Percentiles rank a stretch among this genome's conserved stretches.
Evolutionary conservation across 305 asterid species (phyloP).

Genomic region (Petunia hybrid): DNA sequence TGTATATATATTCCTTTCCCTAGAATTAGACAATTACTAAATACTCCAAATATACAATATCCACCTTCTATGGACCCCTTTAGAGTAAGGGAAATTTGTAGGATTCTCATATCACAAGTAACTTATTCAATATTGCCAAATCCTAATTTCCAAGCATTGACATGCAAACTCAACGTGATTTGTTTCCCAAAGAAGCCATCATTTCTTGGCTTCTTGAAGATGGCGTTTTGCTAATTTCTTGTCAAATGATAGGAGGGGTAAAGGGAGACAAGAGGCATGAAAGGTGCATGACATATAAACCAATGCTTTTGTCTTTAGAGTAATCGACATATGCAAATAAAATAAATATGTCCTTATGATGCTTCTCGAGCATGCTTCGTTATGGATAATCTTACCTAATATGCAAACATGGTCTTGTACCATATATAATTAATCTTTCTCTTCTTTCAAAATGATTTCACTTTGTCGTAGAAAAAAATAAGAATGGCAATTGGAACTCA

Average conservation of each 20-base stretch:
- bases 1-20: neutral
- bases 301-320: slow-evolving; percentile 54
- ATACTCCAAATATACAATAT: neutral
- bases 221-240: slow-evolving; percentile 54
- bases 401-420: neutral
- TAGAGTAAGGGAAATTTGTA: slow-evolving; percentile 28
- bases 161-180: slow-evolving; percentile 37
- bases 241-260: slow-evolving; percentile 32
- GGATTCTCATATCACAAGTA: slow-evolving; percentile 44
- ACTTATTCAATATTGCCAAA: neutral
- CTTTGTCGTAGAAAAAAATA: neutral
- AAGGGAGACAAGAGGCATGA: slow-evolving; percentile 38
- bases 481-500: neutral
- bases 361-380: neutral
- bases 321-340: slow-evolving; percentile 40
- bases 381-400: neutral
- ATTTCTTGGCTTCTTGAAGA: slow-evolving; percentile 51
- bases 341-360: neutral
- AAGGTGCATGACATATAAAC: slow-evolving; percentile 31
- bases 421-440: neutral
- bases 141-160: neutral
- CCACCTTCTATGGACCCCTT: neutral
- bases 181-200: slow-evolving; percentile 44
- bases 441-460: neutral
- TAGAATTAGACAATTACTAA: slow-evolving; percentile 34